These are phyloP conservation scores for Scortechinia acanthostroma DNA, from an alignment of 2,329 filamentous ascomycete genomes.

Conservation along the genomic window DNA sequence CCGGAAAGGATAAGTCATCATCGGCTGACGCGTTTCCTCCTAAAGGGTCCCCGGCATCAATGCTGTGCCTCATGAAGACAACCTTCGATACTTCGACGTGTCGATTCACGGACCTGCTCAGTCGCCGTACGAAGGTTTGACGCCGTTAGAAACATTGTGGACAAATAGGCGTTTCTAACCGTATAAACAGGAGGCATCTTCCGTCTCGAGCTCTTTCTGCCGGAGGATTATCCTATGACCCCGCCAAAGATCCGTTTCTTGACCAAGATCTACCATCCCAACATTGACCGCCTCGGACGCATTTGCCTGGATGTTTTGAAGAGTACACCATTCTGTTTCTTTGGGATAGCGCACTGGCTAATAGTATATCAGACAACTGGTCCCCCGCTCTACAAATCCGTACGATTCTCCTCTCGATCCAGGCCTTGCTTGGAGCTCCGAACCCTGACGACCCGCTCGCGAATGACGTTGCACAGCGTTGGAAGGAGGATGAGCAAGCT, in stretches of 20 bases:
- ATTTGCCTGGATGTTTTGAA: slow-evolving; percentile 73
- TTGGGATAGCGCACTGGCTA: slow-evolving; percentile 1
- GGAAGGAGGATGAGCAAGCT: slow-evolving; percentile 69
- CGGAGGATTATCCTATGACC: slow-evolving; percentile 74
- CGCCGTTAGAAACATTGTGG: not conserved
- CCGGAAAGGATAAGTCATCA: too few relatives aligned
- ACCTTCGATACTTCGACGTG: slow-evolving; percentile 96
- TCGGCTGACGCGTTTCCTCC: not conserved
- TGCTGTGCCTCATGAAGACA: slow-evolving; percentile 91
- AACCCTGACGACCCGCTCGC: slow-evolving; percentile 72
- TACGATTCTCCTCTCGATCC: slow-evolving; percentile 70
- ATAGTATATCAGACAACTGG: slow-evolving; percentile 72
- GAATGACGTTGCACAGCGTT: slow-evolving; percentile 69
- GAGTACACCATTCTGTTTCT: slow-evolving; percentile 34
- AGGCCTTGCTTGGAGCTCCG: slow-evolving; percentile 67
- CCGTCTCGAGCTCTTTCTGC: slow-evolving; percentile 69
- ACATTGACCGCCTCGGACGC: slow-evolving; percentile 69
- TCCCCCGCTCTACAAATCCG: slow-evolving; percentile 71
- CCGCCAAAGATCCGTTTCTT: slow-evolving; percentile 72
- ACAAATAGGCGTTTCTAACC: not conserved
- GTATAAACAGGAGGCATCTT: slow-evolving; percentile 44
- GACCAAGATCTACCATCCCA: slow-evolving; percentile 75
- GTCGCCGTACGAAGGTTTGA: slow-evolving; percentile 86
- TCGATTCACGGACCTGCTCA: slow-evolving; percentile 86
- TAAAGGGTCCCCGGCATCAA: slow-evolving; percentile 88